Evolutionary conservation across 2,329 filamentous ascomycete species (phyloP), one percentile per base, ranked within the genome.

Genomic region (Juglanconis oblonga): DNA sequence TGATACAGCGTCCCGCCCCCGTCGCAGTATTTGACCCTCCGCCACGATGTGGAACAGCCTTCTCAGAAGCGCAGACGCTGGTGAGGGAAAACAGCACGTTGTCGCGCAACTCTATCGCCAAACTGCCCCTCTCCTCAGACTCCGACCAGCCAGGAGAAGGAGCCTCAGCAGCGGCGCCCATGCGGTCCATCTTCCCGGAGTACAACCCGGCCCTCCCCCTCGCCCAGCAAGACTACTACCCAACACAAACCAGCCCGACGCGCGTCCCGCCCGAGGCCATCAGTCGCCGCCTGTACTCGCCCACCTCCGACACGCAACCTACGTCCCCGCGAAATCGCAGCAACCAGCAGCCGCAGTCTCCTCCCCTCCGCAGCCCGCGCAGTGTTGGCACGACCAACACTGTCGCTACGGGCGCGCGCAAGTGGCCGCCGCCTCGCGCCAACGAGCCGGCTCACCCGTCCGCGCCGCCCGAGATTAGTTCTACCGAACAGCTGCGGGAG

Each of bases 101-200:
- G 17, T 84, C 82, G 1, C 76, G 81, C 57, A 82, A 74, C 69
- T 87, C 83, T 24, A 85, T 86, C 65, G 81, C 82, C 54, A 86
- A 87, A 66, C 72, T 76, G 31, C 83, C 81, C 14, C 67, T 81
- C 4, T 63, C 70, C 10, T n/a, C 55, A 49, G 70, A 70, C 51
- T 62, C 29, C 54, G 62, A 54, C 62, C 58, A 52, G 31, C 59
- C 7, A 47, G 59, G 6, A 24, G 24, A 24, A 24, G 24, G 24
- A 24, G 24, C 24, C 57, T 62, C 14, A 59, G 40, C 61, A 24
- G 55, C 62, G 49, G 58, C 35, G 5, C 76, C 81, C 0, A 80
- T 90, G 67, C 82, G 84, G 36, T 92, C 89, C 31, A 92, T 93
- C 67, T 93, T 93, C 67, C 90, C 90, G 7, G 81, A 83, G 35